These are phyloP conservation scores for Croton laevigatus DNA, from an alignment of 441 rosid species.

Conservation along the genomic window DNA sequence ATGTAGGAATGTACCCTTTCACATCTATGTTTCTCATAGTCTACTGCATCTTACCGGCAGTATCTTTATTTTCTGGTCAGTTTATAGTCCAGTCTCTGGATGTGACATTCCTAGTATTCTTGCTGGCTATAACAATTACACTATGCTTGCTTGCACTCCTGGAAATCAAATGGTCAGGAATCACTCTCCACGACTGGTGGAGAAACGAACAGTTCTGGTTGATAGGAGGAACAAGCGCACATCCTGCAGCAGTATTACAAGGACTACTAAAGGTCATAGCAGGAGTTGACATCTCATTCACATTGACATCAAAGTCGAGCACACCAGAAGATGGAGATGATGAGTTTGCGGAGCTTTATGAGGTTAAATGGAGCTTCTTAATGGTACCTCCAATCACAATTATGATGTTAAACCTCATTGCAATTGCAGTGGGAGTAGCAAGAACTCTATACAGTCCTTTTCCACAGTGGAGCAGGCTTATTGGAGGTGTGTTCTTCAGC, in stretches of 20 bases:
- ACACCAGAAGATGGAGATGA: constrained; percentile 58
- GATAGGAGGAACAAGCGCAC: constrained; percentile 75
- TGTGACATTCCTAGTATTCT: constrained; percentile 47
- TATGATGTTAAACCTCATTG: constrained; percentile 54
- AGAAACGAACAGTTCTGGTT: constrained; percentile 71
- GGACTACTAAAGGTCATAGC: constrained; percentile 65
- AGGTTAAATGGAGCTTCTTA: constrained; percentile 56
- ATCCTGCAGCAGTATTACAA: constrained; percentile 66
- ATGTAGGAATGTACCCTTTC: constrained; percentile 73
- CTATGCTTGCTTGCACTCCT: constrained; percentile 57
- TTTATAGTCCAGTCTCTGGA: constrained; percentile 61
- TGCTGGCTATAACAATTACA: constrained; percentile 56
- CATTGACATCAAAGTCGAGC: constrained; percentile 60
- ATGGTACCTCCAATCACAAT: constrained; percentile 67
- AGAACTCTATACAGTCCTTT: constrained; percentile 59
- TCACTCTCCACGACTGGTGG: constrained; percentile 76
- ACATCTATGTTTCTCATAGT: constrained; percentile 67
- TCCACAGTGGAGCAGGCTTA: constrained; percentile 69
- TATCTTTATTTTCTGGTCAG: constrained; percentile 63
- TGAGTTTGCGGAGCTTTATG: constrained; percentile 55
- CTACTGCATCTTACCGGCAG: constrained; percentile 65
- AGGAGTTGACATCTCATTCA: constrained; percentile 66
- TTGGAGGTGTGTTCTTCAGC: constrained; percentile 77
- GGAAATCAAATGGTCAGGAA: constrained; percentile 72
- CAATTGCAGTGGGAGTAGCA: constrained; percentile 50